Evolutionary conservation across 1,284 basidiomycete species (phyloP).

Genomic region (Tylopilus sp.): DNA sequence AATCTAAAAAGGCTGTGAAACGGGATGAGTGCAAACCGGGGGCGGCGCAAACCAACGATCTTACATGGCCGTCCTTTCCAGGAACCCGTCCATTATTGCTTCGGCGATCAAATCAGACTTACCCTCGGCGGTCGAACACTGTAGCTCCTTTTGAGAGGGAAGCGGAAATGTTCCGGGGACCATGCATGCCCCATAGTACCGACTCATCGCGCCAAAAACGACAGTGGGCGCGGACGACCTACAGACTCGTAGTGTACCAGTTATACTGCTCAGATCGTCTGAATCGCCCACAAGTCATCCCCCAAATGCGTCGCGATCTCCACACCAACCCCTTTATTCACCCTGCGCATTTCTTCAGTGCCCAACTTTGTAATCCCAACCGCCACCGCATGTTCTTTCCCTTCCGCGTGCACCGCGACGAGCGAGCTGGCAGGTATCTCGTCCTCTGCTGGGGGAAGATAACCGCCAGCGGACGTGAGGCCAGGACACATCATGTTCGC

Average conservation of each 20-base stretch:
- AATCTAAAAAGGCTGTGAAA: neutral
- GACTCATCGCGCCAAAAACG: conserved; percentile 3
- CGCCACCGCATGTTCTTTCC: conserved; percentile 91
- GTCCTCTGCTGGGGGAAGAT: conserved; percentile 72
- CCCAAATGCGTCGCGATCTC: conserved; percentile 85
- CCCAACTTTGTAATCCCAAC: conserved; percentile 82
- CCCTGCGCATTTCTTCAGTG: conserved; percentile 85
- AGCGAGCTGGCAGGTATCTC: conserved; percentile 68
- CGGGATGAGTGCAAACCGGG: neutral
- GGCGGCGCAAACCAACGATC: neutral
- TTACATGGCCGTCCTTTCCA: conserved; percentile 2
- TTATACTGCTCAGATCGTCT: conserved; percentile 59
- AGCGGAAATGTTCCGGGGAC: conserved; percentile 26
- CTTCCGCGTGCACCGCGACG: conserved; percentile 91
- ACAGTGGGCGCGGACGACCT: neutral
- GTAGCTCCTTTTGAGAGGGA: neutral
- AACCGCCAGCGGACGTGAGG: conserved; percentile 87
- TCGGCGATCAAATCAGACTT: neutral
- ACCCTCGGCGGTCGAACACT: neutral
- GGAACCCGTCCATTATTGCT: conserved; percentile 1
- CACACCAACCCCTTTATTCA: conserved; percentile 90
- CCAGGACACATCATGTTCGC: conserved; percentile 98
- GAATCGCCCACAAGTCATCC: conserved; percentile 85
- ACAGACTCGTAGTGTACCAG: neutral
- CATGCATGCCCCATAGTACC: no score